phyloP scores from a whole-genome alignment of 2,329 filamentous ascomycete species.

The Mycosphaerella sp. region DNA sequence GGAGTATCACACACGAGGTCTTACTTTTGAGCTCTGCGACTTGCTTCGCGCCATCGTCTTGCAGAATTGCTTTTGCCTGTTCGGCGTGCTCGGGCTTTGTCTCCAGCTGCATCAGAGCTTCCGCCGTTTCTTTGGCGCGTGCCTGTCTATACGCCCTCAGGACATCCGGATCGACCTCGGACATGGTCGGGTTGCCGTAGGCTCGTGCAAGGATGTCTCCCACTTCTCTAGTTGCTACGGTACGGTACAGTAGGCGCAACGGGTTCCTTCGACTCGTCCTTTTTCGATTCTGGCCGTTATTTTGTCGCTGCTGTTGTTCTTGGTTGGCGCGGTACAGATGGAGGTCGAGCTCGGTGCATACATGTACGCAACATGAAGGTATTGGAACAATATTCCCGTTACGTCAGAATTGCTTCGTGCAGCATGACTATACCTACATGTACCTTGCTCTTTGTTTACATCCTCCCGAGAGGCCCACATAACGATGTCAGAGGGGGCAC shows the following conservation, averaged over 20 bases:
- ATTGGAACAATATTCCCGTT: not conserved
- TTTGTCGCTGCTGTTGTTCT: not conserved
- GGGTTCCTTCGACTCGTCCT: not conserved
- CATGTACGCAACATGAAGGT: not conserved
- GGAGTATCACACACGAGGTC: not conserved
- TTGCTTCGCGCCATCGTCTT: conserved; percentile 9
- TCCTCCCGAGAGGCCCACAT: conserved; percentile 3
- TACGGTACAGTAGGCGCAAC: not conserved
- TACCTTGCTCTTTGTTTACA: not conserved
- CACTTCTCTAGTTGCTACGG: not conserved
- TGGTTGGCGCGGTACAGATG: not conserved
- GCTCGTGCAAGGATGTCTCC: not conserved
- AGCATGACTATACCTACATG: not conserved
- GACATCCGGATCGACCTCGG: conserved; percentile 7
- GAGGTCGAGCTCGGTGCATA: not conserved
- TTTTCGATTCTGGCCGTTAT: not conserved
- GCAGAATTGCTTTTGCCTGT: conserved; percentile 5
- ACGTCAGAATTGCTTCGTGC: conserved; percentile 6
- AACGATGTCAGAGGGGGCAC: conserved; percentile 6
- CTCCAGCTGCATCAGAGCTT: conserved; percentile 5
- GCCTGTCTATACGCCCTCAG: conserved; percentile 5
- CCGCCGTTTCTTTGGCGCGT: conserved; percentile 8
- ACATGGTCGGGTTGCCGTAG: not conserved
- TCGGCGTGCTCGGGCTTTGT: conserved; percentile 6
- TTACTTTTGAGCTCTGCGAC: conserved; percentile 10